Base-by-base conservation (phyloP, 2,329 filamentous ascomycete genomes). In the Scedosporium apiospermum region DNA sequence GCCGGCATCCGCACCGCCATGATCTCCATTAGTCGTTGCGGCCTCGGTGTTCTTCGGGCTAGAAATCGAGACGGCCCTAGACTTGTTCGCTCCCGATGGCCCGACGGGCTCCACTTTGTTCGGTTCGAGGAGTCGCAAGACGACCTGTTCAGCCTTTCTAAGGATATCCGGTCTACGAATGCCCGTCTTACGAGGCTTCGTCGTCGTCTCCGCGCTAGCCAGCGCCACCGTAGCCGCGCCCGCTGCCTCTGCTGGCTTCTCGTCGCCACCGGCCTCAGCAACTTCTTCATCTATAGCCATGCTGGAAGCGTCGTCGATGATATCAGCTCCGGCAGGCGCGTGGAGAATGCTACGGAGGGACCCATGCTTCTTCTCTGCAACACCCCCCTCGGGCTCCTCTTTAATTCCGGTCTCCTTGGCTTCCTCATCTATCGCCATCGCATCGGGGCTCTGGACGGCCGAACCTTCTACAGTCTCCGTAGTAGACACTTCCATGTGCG, bases 111-210 rank as follows among this genome's bases (percentile, higher is more conserved):
- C 60, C 23, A 46, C 34, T 65, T 80, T 82, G 6, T 78, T 75
- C 3, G 78, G 77, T 59, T 85, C 83, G 38, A 79, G 71, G 0
- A 78, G 76, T 3, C 80, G 78, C 16, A 78, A 66, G 3, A 86
- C 79, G 4, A 82, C 82, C 65, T 84, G 80, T 65, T 88, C 85
- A 0, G 85, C 85, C 68, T 83, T 84, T 41, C 84, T 82, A 2
- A 88, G 74, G 34, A 88, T 76, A 63, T 88, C 85, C 0, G 82
- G 80, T 30, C 82, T 74, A 18, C 83, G 73, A 1, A 86, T 78
- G 0, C 78, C 81, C 0, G 72, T 67, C 62, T 76, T 77, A 10
- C 78, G 74, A 10, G 70, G 67, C 3, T 76, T 77, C 10, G 70
- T 76, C 44, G 69, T 77, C 58, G 68, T 72, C 64, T 74, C 80